Conservation (phyloP, 352 stramenopile genomes). For the Thalassiosira hispida region DNA sequence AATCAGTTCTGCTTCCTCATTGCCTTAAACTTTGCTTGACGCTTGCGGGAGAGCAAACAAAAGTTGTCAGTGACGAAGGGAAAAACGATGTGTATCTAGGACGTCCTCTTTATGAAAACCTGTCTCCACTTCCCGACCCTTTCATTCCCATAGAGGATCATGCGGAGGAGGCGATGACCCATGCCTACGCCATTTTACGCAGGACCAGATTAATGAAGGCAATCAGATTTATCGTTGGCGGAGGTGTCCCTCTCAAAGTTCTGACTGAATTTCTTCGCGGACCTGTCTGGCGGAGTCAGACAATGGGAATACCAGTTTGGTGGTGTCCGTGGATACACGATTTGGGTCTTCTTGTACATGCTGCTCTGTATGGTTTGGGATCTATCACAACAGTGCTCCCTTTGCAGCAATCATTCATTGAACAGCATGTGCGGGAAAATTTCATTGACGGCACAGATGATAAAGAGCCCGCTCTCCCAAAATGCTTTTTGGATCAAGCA, state of each 20-base stretch:
- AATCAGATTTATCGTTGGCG: constrained; percentile 67
- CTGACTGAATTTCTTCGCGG: constrained; percentile 51
- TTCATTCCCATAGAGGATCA: constrained; percentile 74
- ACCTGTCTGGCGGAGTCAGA: constrained; percentile 45
- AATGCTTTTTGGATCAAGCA: constrained; percentile 40
- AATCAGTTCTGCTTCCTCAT: constrained; percentile 75
- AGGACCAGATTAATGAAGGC: constrained; percentile 73
- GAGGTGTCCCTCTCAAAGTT: constrained; percentile 43
- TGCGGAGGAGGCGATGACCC: constrained; percentile 71
- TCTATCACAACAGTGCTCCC: constrained; percentile 59
- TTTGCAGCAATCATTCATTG: constrained; percentile 56
- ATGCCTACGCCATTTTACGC: constrained; percentile 75
- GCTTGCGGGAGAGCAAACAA: constrained; percentile 54
- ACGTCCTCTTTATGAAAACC: constrained; percentile 33
- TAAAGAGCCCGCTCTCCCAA: constrained; percentile 42
- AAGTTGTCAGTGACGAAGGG: constrained; percentile 47
- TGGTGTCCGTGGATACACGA: constrained; percentile 89
- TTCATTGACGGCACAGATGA: constrained; percentile 59
- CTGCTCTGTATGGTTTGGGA: constrained; percentile 68
- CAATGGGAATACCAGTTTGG: constrained; percentile 79
- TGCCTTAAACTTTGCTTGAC: constrained; percentile 78
- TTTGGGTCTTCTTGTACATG: constrained; percentile 80
- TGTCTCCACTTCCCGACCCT: constrained; percentile 77
- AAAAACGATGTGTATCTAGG: constrained; percentile 58
- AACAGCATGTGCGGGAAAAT: constrained; percentile 63